Base-by-base conservation (phyloP, 192 early-diverging fungal species). In the Coemansia sp. region DNA sequence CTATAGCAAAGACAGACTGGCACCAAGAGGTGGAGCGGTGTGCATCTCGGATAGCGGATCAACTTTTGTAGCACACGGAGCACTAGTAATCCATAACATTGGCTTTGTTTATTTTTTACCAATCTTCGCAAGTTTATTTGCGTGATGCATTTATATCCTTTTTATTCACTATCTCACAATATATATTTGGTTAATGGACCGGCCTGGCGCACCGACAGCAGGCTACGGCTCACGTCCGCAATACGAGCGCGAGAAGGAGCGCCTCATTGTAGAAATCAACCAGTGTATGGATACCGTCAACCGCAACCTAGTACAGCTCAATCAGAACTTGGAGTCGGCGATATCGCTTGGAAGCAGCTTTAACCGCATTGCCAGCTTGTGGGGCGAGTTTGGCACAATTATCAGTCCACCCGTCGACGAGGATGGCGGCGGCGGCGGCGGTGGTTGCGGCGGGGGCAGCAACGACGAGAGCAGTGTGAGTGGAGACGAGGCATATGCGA, bases 241-340 rank as follows among this genome's bases (percentile, higher is more conserved):
- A 50, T 77, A 57, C 56, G 74, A 77, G 65, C 74, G 74, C 43
- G 68, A 77, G 29, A 77, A 77, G 54, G 74, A 77, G 50, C 46
- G 74, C 21, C 65, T 77, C 10, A 65, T 77, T 27, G 53, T 65
- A 27, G 74, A 77, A 15, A 77, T 71, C 14, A 79, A 79, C 64
- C 67, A 73, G 60, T 63, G 68, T 1, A 68, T 79, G 66, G 76
- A 79, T 24, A 53, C 44, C 0, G 66, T 70, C 35, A 79, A 73
- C 60, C 53, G 67, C 22, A 67, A 73, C 42, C 41, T 79, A 15
- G 18, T 63, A n/a, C 76, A 79, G 57, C 63, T 79, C 29, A 73
- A 67, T 56, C 76, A 73, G 35, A 79, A 79, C 56, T 52, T 73
- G 21, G 76, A 73, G 52, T 79, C 76, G 15, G 71, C 70, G 18